Evolutionary conservation across 164 flowering plant genomes (phyloP).

Genomic region (Vitis vinifera): ASM3070453v1 NC_081809.1:6574501-6575000

Average conservation of each 20-base stretch:
- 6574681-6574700: not conserved
- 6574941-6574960: conserved; percentile 64
- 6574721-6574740: conserved; percentile 42
- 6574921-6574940: conserved; percentile 64
- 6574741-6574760: conserved; percentile 77
- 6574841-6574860: conserved; percentile 74
- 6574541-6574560: conserved; percentile 65
- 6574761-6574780: conserved; percentile 74
- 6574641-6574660: conserved; percentile 41
- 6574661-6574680: conserved; percentile 11
- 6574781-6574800: conserved; percentile 74
- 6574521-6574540: conserved; percentile 86
- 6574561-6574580: conserved; percentile 68
- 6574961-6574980: conserved; percentile 53
- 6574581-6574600: conserved; percentile 77
- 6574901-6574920: conserved; percentile 87
- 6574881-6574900: conserved; percentile 90
- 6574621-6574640: conserved; percentile 78
- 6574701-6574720: conserved; percentile 6
- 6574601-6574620: conserved; percentile 89
- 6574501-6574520: conserved; percentile 92
- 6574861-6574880: conserved; percentile 56
- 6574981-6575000: conserved; percentile 76
- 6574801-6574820: conserved; percentile 90
- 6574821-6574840: conserved; percentile 78